These are phyloP conservation scores for Exophiala aquamarina DNA, from an alignment of 2,329 filamentous ascomycete species.

Conservation along the genomic window DNA sequence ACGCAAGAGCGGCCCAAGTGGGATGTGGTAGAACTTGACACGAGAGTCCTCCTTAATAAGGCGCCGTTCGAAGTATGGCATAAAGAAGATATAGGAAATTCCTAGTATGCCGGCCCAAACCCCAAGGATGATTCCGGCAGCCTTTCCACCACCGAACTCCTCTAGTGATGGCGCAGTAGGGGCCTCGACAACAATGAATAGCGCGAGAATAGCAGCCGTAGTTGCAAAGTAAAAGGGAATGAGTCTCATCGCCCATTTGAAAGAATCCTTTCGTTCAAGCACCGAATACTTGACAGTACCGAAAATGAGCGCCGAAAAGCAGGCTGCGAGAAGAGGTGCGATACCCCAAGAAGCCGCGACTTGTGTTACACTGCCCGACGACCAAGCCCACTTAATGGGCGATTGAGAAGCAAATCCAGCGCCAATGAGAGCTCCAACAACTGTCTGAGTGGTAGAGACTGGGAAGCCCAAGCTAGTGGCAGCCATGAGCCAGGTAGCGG, in stretches of 20 bases:
- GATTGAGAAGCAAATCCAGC: constrained; percentile 34
- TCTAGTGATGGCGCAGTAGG: constrained; percentile 34
- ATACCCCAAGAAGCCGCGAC: constrained; percentile 51
- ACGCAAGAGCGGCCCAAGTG: constrained; percentile 41
- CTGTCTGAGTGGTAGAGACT: constrained; percentile 44
- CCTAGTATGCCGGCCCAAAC: constrained; percentile 35
- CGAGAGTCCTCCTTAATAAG: constrained; percentile 36
- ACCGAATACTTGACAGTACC: constrained; percentile 51
- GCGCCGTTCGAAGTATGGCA: constrained; percentile 38
- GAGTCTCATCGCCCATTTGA: constrained; percentile 50
- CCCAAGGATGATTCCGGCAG: constrained; percentile 33
- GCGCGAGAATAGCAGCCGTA: constrained; percentile 50
- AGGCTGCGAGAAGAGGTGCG: constrained; percentile 49
- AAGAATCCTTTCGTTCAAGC: constrained; percentile 49
- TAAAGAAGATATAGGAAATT: constrained; percentile 37
- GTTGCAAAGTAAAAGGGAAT: constrained; percentile 52
- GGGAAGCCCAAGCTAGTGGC: constrained; percentile 39
- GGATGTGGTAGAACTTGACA: constrained; percentile 35
- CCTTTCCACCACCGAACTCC: constrained; percentile 32
- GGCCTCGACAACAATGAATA: constrained; percentile 59
- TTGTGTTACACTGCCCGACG: constrained; percentile 46
- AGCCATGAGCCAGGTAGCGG: constrained; percentile 38
- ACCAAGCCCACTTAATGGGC: constrained; percentile 44
- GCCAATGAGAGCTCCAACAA: constrained; percentile 39
- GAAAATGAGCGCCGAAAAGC: constrained; percentile 51